phyloP scores from a whole-genome alignment of 2,329 filamentous ascomycete species.

The Colletotrichum sp. region DNA sequence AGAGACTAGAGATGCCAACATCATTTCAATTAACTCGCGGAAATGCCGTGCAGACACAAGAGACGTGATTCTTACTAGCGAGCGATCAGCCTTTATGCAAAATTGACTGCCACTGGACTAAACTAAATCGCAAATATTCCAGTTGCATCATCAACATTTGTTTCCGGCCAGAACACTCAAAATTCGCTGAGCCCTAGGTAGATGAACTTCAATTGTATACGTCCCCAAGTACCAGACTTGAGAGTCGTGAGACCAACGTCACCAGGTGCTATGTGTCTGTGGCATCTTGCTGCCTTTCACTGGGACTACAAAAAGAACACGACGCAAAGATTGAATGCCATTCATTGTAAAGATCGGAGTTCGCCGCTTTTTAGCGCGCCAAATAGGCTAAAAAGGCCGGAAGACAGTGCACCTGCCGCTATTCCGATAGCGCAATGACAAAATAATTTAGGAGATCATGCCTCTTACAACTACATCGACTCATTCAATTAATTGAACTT shows the following conservation, averaged over 20 bases:
- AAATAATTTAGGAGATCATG: background rate
- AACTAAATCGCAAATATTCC: background rate
- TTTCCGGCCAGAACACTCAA: background rate
- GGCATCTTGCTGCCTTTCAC: background rate
- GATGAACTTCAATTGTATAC: fast-evolving
- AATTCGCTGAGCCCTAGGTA: fast-evolving
- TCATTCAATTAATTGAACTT: background rate
- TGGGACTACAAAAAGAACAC: no score
- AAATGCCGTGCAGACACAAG: fast-evolving
- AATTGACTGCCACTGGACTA: background rate
- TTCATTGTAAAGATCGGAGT: background rate
- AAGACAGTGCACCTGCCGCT: background rate
- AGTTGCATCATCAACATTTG: fast-evolving
- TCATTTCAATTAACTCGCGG: fast-evolving
- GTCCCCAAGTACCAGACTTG: background rate
- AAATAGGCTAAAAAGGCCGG: background rate
- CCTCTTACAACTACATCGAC: fast-evolving
- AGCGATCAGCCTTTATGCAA: fast-evolving
- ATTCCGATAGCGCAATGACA: background rate
- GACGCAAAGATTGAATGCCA: no score
- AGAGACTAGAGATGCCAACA: background rate
- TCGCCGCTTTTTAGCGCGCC: background rate
- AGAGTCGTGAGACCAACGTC: background rate
- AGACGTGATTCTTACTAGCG: background rate
- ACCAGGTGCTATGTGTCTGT: background rate